phyloP scores from a whole-genome alignment of 768 basidiomycete genomes.

The Strobilomyces confusus region DNA sequence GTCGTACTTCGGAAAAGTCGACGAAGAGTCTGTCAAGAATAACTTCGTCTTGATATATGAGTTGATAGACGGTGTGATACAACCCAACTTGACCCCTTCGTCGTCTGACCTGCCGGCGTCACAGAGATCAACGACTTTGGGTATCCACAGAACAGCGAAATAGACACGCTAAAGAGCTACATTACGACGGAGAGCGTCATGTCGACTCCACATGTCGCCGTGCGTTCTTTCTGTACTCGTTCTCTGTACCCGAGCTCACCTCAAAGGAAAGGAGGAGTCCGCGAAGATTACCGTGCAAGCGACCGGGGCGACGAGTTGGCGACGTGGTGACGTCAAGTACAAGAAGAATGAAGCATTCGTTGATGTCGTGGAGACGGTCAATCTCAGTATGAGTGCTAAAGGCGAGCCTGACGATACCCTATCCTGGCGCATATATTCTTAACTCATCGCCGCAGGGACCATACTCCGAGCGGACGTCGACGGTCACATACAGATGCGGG shows the following conservation, averaged over 20 bases:
- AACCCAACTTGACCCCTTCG: conserved; percentile 7
- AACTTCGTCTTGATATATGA: conserved; percentile 99
- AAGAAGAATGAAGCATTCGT: conserved; percentile 99
- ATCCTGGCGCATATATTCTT: background rate
- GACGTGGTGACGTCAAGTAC: conserved; percentile 93
- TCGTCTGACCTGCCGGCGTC: conserved; percentile 8
- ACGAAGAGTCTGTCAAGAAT: conserved; percentile 98
- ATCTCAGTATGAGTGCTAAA: conserved; percentile 96
- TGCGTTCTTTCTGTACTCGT: conserved; percentile 33
- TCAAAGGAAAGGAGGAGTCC: conserved; percentile 74
- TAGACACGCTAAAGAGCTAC: conserved; percentile 94
- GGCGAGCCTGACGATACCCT: conserved; percentile 35
- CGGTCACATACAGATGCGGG: conserved; percentile 97
- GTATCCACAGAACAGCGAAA: conserved; percentile 98
- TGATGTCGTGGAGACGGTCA: conserved; percentile 97
- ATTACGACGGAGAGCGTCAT: conserved; percentile 98
- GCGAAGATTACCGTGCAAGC: conserved; percentile 97
- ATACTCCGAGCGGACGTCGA: conserved; percentile 95
- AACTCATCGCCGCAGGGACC: conserved; percentile 51
- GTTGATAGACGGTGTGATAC: conserved; percentile 78
- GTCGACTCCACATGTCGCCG: conserved; percentile 78
- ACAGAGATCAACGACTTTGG: conserved; percentile 97
- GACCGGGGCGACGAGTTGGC: conserved; percentile 95
- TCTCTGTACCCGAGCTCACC: conserved; percentile 3
- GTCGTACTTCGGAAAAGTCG: conserved; percentile 97